A percentile compares a stretch with the other conserved stretches of the same genome.
Conservation (phyloP, 768 basidiomycete genomes). For the Rhizopogon rudus region DNA sequence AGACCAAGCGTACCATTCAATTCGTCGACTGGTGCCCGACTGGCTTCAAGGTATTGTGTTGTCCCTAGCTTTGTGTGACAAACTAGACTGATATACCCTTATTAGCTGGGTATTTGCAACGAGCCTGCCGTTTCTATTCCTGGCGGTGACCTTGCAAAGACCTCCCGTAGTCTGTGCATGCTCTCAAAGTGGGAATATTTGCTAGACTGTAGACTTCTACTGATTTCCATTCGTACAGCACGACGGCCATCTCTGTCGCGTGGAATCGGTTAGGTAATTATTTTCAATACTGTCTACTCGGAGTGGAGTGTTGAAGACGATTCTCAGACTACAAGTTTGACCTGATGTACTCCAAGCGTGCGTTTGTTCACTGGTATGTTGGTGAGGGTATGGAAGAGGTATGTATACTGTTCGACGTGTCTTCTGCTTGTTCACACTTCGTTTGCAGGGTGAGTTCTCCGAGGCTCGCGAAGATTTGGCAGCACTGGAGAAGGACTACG, state of each 20-base stretch:
- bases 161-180: slow-evolving; percentile 94
- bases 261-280: slow-evolving; percentile 77
- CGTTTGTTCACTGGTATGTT: slow-evolving; percentile 92
- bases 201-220: not conserved
- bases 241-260: slow-evolving; percentile 89
- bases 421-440: slow-evolving; percentile 5
- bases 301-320: slow-evolving; percentile 3
- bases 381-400: slow-evolving; percentile 99
- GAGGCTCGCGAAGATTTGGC: slow-evolving; percentile 98
- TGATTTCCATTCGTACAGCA: slow-evolving; percentile 38
- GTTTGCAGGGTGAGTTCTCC: slow-evolving; percentile 84
- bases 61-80: not conserved
- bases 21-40: slow-evolving; percentile 99
- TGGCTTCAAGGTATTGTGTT: slow-evolving; percentile 71
- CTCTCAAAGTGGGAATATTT: slow-evolving; percentile 65
- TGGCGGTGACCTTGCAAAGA: slow-evolving; percentile 92
- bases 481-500: slow-evolving; percentile 93
- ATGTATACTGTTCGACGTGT: slow-evolving; percentile 7
- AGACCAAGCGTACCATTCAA: slow-evolving; percentile 97
- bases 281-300: not conserved
- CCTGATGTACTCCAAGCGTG: slow-evolving; percentile 94
- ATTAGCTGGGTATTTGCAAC: slow-evolving; percentile 91
- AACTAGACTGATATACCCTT: slow-evolving; percentile 18
- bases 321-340: slow-evolving; percentile 92
- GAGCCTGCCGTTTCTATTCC: slow-evolving; percentile 91